Conservation (phyloP, 2,329 filamentous ascomycete genomes). For the Colletotrichum cordylinicola region DNA sequence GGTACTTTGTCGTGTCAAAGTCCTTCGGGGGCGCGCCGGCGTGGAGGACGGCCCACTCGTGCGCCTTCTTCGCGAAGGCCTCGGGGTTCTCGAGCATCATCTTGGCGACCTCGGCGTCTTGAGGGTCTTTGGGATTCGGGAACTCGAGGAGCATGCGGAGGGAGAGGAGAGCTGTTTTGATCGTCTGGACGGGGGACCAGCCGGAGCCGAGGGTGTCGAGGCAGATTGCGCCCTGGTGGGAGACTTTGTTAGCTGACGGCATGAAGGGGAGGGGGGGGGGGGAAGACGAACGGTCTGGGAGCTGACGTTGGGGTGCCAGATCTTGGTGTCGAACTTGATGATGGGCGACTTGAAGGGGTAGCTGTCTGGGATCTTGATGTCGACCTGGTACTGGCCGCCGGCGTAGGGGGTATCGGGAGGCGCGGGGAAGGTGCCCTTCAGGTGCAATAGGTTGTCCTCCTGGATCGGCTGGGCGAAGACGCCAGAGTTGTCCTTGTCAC, state of each 20-base stretch:
- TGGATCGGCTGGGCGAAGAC: slow-evolving; percentile 72
- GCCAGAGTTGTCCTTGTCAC: slow-evolving; percentile 75
- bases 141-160: slow-evolving; percentile 91
- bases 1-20: slow-evolving; percentile 39
- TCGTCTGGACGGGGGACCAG: slow-evolving; percentile 96
- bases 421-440: slow-evolving; percentile 83
- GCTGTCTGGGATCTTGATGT: slow-evolving; percentile 84
- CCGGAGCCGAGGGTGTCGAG: slow-evolving; percentile 88
- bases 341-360: slow-evolving; percentile 93
- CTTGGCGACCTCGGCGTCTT: slow-evolving; percentile 92
- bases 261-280: not conserved
- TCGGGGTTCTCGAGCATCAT: slow-evolving; percentile 85
- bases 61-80: slow-evolving; percentile 80
- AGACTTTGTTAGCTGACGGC: not conserved
- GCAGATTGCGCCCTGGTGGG: slow-evolving; percentile 85
- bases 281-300: slow-evolving; percentile 79
- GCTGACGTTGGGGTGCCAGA: slow-evolving; percentile 98
- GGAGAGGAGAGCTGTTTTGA: slow-evolving; percentile 93
- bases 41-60: slow-evolving; percentile 88
- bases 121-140: slow-evolving; percentile 94
- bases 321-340: slow-evolving; percentile 91
- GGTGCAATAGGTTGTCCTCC: slow-evolving; percentile 76
- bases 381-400: slow-evolving; percentile 80
- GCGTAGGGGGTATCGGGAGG: slow-evolving; percentile 95
- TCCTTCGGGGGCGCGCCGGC: slow-evolving; percentile 72